Evolutionary conservation across 2,329 filamentous ascomycete genomes (phyloP), one percentile per base, ranked within the genome.

Genomic region (Ambrosiella beaveri): DNA sequence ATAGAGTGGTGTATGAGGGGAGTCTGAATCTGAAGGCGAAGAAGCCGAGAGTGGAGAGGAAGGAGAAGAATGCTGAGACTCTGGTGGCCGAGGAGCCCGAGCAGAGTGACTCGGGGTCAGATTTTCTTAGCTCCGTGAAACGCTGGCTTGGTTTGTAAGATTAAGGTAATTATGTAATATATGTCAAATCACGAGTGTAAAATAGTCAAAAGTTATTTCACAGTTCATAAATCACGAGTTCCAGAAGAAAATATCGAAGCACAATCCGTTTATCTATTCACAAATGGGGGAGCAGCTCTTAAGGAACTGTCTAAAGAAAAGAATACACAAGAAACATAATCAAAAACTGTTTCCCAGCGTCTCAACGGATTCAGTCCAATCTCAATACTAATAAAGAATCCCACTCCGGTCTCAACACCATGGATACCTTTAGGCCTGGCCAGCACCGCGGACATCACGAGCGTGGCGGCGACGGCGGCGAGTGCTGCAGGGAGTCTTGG

Each of bases 401-500:
- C 11, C 45, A 49, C 17, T 57, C 55, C 47, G 38, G 41, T 57
- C 39, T 41, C 11, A n/a, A 41, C 11, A 17, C 3, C 44, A 15
- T 15, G 2, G n/a, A 47, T 8, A 4, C n/a, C n/a, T 17, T 8
- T 17, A 13, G 13, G 19, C 44, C n/a, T 2, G 13, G n/a, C 19
- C n/a, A 47, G n/a, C 19, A 8, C 19, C 13, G 13, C 11, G 4
- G 19, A 58, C 15, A 17, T 49, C 57, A 54, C 50, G 57, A 37
- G 57, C 57, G 57, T 54, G 57, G 39, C 50, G 57, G 57, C 54
- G 56, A 13, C 51, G 57, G n/a, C 57, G 39, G 51, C 40, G 39
- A 40, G 36, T 37, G n/a, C 41, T 38, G 44, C 45, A 51, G 36
- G 36, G 27, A 57, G 56, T 19, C 45, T 36, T 41, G 38, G 56